phyloP scores from a whole-genome alignment of 2,329 filamentous ascomycete genomes.

The Hypoxylon sp. region DNA sequence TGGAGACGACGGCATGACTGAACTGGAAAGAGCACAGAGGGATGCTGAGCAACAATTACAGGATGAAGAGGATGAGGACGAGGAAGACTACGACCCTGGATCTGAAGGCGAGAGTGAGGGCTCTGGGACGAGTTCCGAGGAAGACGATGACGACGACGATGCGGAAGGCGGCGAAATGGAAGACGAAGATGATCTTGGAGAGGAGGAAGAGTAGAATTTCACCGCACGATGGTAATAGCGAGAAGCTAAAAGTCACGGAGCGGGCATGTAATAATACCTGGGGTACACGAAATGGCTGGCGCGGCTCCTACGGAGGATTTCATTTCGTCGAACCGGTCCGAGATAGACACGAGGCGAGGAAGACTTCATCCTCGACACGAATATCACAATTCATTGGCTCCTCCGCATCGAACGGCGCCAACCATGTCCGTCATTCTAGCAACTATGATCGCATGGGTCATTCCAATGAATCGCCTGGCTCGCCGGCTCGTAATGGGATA shows the following conservation, averaged over 20 bases:
- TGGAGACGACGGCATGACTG: conserved; percentile 61
- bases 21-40: conserved; percentile 62
- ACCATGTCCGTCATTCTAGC: not conserved
- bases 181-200: conserved; percentile 57
- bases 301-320: not conserved
- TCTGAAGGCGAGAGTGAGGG: conserved; percentile 71
- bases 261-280: conserved; percentile 14
- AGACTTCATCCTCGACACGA: conserved; percentile 2
- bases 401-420: not conserved
- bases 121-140: conserved; percentile 63
- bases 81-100: conserved; percentile 75
- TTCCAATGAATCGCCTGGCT: not conserved
- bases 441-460: not conserved
- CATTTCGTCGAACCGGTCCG: conserved; percentile 4
- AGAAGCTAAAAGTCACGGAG: not conserved
- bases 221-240: not conserved
- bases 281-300: not conserved
- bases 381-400: not conserved
- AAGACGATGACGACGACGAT: conserved; percentile 66
- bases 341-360: not conserved
- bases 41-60: conserved; percentile 67
- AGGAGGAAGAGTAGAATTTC: conserved; percentile 28
- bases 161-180: conserved; percentile 58
- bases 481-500: not conserved
- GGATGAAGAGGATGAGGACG: conserved; percentile 73